Percentiles rank a stretch among this genome's conserved stretches.
Evolutionary conservation across 108 stramenopile species (phyloP).

Genomic region (Cyclotella baltica): DNA sequence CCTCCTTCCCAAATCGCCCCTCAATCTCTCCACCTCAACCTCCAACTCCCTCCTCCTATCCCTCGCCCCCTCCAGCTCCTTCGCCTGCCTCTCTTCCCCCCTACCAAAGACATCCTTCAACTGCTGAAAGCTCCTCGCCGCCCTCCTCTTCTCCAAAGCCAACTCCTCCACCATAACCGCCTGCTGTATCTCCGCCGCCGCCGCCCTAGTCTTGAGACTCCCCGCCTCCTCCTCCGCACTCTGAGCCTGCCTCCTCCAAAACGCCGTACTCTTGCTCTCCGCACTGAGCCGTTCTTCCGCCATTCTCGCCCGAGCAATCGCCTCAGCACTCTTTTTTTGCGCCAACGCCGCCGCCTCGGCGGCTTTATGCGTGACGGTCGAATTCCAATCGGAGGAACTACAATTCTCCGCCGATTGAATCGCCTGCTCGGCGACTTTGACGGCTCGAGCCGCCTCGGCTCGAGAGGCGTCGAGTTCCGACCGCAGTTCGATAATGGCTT

Average conservation of each 20-base stretch:
- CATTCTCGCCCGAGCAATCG: conserved; percentile 79
- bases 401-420: conserved; percentile 91
- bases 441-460: conserved; percentile 87
- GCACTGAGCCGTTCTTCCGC: conserved; percentile 81
- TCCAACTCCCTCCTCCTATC: conserved; percentile 61
- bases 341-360: conserved; percentile 91
- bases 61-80: conserved; percentile 38
- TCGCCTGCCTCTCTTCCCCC: conserved; percentile 45
- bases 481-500: conserved; percentile 76
- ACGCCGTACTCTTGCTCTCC: conserved; percentile 64
- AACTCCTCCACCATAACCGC: conserved; percentile 71
- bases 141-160: conserved; percentile 60
- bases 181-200: conserved; percentile 85
- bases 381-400: conserved; percentile 84
- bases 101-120: conserved; percentile 49
- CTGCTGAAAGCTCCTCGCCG: conserved; percentile 44
- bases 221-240: conserved; percentile 83
- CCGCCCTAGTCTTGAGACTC: conserved; percentile 76
- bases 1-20: conserved; percentile 36
- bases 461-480: conserved; percentile 85
- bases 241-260: conserved; percentile 81
- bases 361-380: conserved; percentile 90
- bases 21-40: conserved; percentile 55
- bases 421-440: conserved; percentile 92
- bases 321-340: conserved; percentile 86